These are phyloP conservation scores for Naematelia encephala DNA, from an alignment of 768 basidiomycete genomes.

Conservation along the genomic window DNA sequence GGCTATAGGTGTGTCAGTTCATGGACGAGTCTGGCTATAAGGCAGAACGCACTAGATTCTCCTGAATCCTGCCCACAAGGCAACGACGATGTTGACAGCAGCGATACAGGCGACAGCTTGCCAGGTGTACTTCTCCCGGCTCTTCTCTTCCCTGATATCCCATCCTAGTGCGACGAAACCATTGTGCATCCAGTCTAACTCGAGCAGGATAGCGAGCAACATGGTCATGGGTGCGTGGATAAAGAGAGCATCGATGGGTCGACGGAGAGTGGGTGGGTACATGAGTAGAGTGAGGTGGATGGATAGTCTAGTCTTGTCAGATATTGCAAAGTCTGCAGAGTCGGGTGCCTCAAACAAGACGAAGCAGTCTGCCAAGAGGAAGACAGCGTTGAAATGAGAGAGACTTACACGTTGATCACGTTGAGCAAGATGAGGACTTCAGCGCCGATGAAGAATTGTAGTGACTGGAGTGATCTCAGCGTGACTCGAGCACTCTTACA, in stretches of 20 bases:
- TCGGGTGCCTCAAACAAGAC: neutral
- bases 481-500: neutral
- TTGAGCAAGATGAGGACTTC: constrained; percentile 72
- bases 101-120: constrained; percentile 69
- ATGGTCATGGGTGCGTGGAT: constrained; percentile 75
- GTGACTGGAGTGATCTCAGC: constrained; percentile 54
- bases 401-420: constrained; percentile 59
- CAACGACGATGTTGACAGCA: constrained; percentile 58
- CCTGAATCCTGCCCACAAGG: constrained; percentile 40
- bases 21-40: constrained; percentile 54
- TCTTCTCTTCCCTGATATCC: constrained; percentile 56
- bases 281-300: constrained; percentile 73
- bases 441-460: constrained; percentile 71
- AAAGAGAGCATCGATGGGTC: constrained; percentile 71
- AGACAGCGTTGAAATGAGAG: neutral
- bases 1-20: constrained; percentile 9
- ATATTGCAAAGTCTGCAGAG: neutral
- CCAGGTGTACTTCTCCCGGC: constrained; percentile 60
- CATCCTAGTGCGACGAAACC: constrained; percentile 69
- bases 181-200: constrained; percentile 61
- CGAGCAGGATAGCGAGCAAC: constrained; percentile 58
- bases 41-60: constrained; percentile 35
- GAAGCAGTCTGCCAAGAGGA: neutral
- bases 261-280: constrained; percentile 55
- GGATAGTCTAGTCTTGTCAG: constrained; percentile 55